These are phyloP conservation scores for Patellaria atrata DNA, from an alignment of 495 filamentous ascomycete genomes.

Conservation along the genomic window DNA sequence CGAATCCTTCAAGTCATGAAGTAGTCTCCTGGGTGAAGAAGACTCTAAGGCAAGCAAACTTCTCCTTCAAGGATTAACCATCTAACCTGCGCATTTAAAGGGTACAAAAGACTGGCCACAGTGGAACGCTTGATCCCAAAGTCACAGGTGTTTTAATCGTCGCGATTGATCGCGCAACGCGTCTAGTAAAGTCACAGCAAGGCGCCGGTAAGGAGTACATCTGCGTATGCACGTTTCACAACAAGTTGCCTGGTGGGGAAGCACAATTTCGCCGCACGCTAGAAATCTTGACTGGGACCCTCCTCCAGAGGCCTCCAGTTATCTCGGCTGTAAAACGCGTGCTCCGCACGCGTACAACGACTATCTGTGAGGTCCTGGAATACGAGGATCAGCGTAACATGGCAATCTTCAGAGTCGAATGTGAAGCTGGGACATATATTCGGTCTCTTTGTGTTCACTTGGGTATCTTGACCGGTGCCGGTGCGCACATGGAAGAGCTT, in stretches of 20 bases:
- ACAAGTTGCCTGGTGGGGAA: slow-evolving; percentile 80
- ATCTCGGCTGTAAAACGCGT: slow-evolving; percentile 98
- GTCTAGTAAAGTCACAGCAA: slow-evolving; percentile 92
- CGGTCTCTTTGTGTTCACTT: slow-evolving; percentile 95
- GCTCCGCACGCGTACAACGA: slow-evolving; percentile 89
- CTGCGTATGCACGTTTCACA: slow-evolving; percentile 79
- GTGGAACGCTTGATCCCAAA: slow-evolving; percentile 90
- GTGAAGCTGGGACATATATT: slow-evolving; percentile 97
- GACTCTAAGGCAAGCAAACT: slow-evolving; percentile 57
- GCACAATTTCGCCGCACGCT: slow-evolving; percentile 78
- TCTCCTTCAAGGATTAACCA: background rate
- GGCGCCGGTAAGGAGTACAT: slow-evolving; percentile 83
- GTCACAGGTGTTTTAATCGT: too few relatives aligned
- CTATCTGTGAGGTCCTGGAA: slow-evolving; percentile 88
- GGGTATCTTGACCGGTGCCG: slow-evolving; percentile 81
- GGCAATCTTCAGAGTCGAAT: slow-evolving; percentile 99
- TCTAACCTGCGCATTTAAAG: slow-evolving; percentile 28
- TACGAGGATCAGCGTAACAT: slow-evolving; percentile 96
- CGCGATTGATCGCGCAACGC: slow-evolving; percentile 85
- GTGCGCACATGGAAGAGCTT: slow-evolving; percentile 97
- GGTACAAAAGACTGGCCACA: slow-evolving; percentile 94
- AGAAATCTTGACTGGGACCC: slow-evolving; percentile 85
- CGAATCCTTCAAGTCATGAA: slow-evolving; percentile 94
- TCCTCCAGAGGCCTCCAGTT: slow-evolving; percentile 92
- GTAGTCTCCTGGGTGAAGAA: slow-evolving; percentile 98